phyloP scores from a whole-genome alignment of 306 rosid species.

The Lotus japonicus region DNA sequence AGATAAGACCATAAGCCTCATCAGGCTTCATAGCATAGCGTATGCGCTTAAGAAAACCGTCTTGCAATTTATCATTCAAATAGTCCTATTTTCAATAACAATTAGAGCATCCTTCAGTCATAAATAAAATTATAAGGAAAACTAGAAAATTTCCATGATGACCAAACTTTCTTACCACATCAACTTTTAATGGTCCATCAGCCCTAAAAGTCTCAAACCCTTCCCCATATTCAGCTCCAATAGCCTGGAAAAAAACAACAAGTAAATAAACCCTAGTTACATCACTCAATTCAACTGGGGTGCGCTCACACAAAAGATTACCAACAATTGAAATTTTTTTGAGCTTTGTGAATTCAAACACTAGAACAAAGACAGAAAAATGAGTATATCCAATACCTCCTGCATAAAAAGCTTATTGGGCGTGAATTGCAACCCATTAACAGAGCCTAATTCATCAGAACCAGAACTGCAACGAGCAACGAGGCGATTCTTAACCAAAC shows the following conservation, averaged over 20 bases:
- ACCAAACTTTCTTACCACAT: slow-evolving; percentile 66
- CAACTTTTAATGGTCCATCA: slow-evolving; percentile 90
- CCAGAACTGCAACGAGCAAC: slow-evolving; percentile 54
- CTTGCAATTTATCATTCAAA: slow-evolving; percentile 90
- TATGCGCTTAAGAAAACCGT: slow-evolving; percentile 85
- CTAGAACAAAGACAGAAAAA: background rate
- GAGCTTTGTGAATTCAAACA: background rate
- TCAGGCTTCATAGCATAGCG: slow-evolving; percentile 99
- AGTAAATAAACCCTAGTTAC: slow-evolving; percentile 4
- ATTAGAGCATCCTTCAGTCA: slow-evolving; percentile 23
- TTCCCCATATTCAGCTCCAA: slow-evolving; percentile 99
- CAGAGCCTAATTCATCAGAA: slow-evolving; percentile 46
- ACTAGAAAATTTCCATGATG: background rate
- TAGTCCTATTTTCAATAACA: slow-evolving; percentile 65
- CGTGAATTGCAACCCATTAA: slow-evolving; percentile 47
- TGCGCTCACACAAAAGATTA: background rate
- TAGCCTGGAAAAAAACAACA: slow-evolving; percentile 51
- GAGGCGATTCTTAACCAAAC: slow-evolving; percentile 38
- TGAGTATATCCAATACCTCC: slow-evolving; percentile 48
- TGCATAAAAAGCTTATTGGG: slow-evolving; percentile 79
- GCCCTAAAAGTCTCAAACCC: slow-evolving; percentile 94
- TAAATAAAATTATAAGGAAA: background rate
- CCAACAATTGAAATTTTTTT: slow-evolving; percentile 5
- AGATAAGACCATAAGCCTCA: slow-evolving; percentile 96
- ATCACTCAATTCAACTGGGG: slow-evolving; percentile 13